A percentile compares a stretch with the other conserved stretches of the same genome.
phyloP scores from a whole-genome alignment of 495 filamentous ascomycete species.

The Penicillium psychrofluorescens region DNA sequence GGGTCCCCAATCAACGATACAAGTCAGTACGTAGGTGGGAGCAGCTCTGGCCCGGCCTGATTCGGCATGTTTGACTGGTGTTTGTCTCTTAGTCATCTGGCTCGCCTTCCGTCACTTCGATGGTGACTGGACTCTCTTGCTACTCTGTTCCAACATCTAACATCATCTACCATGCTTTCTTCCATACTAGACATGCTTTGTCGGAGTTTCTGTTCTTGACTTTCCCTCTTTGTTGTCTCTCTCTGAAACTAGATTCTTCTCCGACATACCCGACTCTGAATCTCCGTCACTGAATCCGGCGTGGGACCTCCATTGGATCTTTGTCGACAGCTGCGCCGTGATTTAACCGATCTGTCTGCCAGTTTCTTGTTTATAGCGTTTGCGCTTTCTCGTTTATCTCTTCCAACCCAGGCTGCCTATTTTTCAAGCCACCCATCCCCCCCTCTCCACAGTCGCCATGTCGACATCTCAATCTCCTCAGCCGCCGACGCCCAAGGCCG shows the following conservation, averaged over 20 bases:
- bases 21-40: too few species aligned
- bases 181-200: not conserved
- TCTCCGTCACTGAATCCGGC: conserved; percentile 2
- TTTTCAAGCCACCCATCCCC: conserved; percentile 28
- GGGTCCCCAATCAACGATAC: too few species aligned
- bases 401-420: conserved; percentile 36
- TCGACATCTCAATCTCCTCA: conserved; percentile 31
- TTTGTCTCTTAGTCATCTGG: not conserved
- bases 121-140: too few species aligned
- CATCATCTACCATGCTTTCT: not conserved
- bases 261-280: not conserved
- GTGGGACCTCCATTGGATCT: conserved; percentile 5
- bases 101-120: not conserved
- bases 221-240: not conserved
- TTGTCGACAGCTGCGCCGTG: conserved; percentile 31
- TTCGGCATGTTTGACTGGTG: not conserved
- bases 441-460: conserved; percentile 23
- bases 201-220: not conserved
- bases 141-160: too few species aligned
- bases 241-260: not conserved
- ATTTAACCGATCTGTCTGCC: conserved; percentile 14
- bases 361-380: conserved; percentile 5
- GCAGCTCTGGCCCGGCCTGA: not conserved
- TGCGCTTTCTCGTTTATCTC: conserved; percentile 12
- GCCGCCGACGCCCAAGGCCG: conserved; percentile 31